Evolutionary conservation across 306 rosid species (phyloP).

Genomic region (Casuarina cunninghamiana): DNA sequence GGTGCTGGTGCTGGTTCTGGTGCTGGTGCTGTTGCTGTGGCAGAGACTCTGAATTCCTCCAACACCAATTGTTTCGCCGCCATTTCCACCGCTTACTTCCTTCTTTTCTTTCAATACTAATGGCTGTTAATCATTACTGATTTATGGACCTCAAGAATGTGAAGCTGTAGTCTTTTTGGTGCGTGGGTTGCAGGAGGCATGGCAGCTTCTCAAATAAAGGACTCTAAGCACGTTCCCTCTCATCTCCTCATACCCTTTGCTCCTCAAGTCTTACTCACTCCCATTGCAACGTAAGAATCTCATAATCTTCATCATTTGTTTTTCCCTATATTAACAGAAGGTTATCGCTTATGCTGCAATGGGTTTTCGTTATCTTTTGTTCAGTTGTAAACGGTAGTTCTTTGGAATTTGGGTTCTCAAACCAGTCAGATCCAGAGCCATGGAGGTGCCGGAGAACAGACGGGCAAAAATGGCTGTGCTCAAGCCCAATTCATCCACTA

Average conservation of each 20-base stretch:
- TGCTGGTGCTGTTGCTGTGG: slow-evolving; percentile 32
- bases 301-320: background rate
- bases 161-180: slow-evolving; percentile 5
- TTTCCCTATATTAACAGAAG: slow-evolving; percentile 27
- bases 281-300: slow-evolving; percentile 12
- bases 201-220: slow-evolving; percentile 59
- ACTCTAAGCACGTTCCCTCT: slow-evolving; percentile 65
- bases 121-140: background rate
- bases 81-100: slow-evolving; percentile 50
- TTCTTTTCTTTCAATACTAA: background rate
- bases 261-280: slow-evolving; percentile 25
- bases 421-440: slow-evolving; percentile 57
- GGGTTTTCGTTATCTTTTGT: background rate
- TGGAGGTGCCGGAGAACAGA: slow-evolving; percentile 80
- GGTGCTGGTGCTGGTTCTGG: slow-evolving; percentile 13
- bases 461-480: slow-evolving; percentile 86
- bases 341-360: background rate
- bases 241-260: slow-evolving; percentile 45
- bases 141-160: background rate
- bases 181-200: slow-evolving; percentile 36
- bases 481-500: slow-evolving; percentile 32
- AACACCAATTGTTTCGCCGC: slow-evolving; percentile 26
- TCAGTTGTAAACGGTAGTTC: slow-evolving; percentile 40
- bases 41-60: slow-evolving; percentile 48
- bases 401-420: slow-evolving; percentile 50